These are phyloP conservation scores for Phlebopus sp. DNA, from an alignment of 1,284 basidiomycete species.

Conservation along the genomic window DNA sequence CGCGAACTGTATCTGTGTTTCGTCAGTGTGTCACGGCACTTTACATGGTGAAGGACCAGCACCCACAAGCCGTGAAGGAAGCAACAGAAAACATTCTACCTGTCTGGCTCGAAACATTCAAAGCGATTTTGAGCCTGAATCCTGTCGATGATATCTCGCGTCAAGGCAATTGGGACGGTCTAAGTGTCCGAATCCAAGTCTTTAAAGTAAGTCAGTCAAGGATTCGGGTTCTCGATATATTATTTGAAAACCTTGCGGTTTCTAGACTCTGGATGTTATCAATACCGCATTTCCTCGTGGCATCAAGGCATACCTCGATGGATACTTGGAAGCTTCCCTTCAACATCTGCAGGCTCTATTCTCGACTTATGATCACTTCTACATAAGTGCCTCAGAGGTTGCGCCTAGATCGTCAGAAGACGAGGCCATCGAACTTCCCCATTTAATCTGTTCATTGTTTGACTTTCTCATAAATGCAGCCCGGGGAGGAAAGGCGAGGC, in stretches of 20 bases:
- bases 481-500: conserved; percentile 59
- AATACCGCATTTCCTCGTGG: conserved; percentile 74
- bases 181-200: conserved; percentile 75
- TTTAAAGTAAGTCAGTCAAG: conserved; percentile 59
- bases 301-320: conserved; percentile 57
- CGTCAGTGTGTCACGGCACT: conserved; percentile 86
- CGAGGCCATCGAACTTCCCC: conserved; percentile 72
- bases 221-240: neutral
- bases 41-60: conserved; percentile 92
- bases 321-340: conserved; percentile 61
- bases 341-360: conserved; percentile 65
- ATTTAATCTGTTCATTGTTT: conserved; percentile 75
- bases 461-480: conserved; percentile 74
- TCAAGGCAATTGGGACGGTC: conserved; percentile 68
- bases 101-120: conserved; percentile 86
- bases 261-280: conserved; percentile 70
- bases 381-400: conserved; percentile 57
- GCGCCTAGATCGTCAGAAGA: conserved; percentile 70
- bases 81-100: conserved; percentile 81
- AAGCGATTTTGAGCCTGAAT: conserved; percentile 68
- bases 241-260: conserved; percentile 1
- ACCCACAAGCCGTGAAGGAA: conserved; percentile 82
- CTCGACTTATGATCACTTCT: conserved; percentile 66
- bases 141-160: conserved; percentile 58
- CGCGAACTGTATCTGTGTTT: conserved; percentile 86